Evolutionary conservation across 441 rosid genomes (phyloP), one percentile per base, ranked within the genome.

Genomic region (Eruca vesicaria): DNA sequence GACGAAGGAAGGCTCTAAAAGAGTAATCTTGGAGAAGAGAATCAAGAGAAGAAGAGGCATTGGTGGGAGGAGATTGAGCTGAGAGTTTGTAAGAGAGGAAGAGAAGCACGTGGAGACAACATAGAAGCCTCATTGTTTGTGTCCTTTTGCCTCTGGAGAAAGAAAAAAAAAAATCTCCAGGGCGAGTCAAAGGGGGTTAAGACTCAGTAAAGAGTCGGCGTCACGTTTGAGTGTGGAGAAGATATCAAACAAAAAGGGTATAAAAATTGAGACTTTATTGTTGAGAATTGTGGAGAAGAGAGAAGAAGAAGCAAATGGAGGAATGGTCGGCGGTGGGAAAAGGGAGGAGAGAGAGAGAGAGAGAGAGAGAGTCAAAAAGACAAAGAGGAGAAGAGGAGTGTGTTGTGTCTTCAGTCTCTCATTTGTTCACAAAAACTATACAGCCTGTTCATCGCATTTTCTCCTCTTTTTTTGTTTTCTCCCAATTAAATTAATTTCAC

Each of bases 21-120:
- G 99, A 92, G 81, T 86, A 88, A 66, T 86, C 95, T 80, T 96
- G 99, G 12, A 96, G 99, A 72, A 92, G 87, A 32, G 73, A 71
- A 78, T 96, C 97, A 10, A 94, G 96, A 71, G 88, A 86, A 3
- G 79, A 73, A 4, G 68, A 43, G 5, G 84, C 85, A 84, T 81
- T 50, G 67, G 58, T 75, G 14, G 21, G 14, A 53, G 75, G 23
- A 68, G 82, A 74, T 8, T 69, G 79, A 74, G 72, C 72, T 55
- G 81, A 78, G 55, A 73, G 60, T 2, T 32, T 56, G n/a, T 50
- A 21, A 2, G 26, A 79, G 38, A 79, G 66, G 38, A 79, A 20
- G 2, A 74, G 10, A 79, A 74, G 58, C 55, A 73, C 28, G 12
- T 78, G 74, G 50, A 72, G 62, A 26, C 41, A 0, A 63, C 56